Conservation (phyloP, 2,329 filamentous ascomycete genomes). For the Dothistroma pini region DNA sequence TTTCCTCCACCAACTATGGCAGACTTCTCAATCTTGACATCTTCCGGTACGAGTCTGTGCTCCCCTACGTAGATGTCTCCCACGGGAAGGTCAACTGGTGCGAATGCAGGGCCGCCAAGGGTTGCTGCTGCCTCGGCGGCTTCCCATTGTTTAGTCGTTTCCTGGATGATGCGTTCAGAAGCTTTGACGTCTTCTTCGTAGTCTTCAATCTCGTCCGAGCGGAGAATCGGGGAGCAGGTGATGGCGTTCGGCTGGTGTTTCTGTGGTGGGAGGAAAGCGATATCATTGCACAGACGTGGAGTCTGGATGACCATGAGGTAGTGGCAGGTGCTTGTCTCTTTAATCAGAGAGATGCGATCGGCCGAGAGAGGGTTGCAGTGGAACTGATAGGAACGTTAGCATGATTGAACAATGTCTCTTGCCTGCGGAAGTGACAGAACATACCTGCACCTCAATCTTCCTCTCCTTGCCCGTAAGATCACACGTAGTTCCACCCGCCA, state of each 20-base stretch:
- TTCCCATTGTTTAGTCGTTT: conserved; percentile 22
- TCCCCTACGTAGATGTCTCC: conserved; percentile 59
- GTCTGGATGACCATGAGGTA: conserved; percentile 94
- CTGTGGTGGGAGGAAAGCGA: conserved; percentile 78
- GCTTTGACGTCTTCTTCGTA: conserved; percentile 31
- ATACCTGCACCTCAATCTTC: conserved; percentile 73
- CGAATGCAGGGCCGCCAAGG: conserved; percentile 1
- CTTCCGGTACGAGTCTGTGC: conserved; percentile 52
- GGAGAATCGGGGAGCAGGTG: conserved; percentile 68
- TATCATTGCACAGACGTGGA: conserved; percentile 79
- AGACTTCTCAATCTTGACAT: conserved; percentile 54
- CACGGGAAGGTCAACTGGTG: conserved; percentile 37
- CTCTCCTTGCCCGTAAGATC: conserved; percentile 79
- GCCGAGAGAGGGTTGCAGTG: conserved; percentile 72
- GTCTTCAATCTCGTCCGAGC: conserved; percentile 48
- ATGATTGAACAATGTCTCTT: background rate
- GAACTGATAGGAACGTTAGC: conserved; percentile 45
- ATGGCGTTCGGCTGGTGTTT: conserved; percentile 74
- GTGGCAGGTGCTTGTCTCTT: conserved; percentile 84
- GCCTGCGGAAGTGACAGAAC: conserved; percentile 7
- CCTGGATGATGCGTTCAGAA: conserved; percentile 18
- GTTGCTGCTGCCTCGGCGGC: conserved; percentile 34
- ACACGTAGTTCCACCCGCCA: conserved; percentile 76
- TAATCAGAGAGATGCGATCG: conserved; percentile 86
- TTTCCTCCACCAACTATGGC: conserved; percentile 49